These are phyloP conservation scores for Marasmius sp. DNA, from an alignment of 1,284 basidiomycete species.

Conservation along the genomic window DNA sequence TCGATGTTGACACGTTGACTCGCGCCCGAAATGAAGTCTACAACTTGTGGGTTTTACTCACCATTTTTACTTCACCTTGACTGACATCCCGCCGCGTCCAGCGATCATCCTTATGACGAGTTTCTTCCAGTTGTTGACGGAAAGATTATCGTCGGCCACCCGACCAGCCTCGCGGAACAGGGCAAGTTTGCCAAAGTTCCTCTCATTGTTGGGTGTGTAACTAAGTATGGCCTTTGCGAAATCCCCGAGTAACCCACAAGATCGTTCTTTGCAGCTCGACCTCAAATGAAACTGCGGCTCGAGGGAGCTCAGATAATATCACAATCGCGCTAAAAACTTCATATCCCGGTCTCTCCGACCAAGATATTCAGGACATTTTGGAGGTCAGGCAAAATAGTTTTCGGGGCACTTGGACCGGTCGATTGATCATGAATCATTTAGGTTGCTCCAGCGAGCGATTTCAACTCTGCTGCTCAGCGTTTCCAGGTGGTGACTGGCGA, in stretches of 20 bases:
- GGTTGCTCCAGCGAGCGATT: slow-evolving; percentile 38
- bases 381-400: slow-evolving; percentile 20
- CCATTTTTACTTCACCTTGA: neutral
- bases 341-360: slow-evolving; percentile 46
- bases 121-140: slow-evolving; percentile 49
- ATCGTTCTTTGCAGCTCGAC: slow-evolving; percentile 37
- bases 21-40: slow-evolving; percentile 51
- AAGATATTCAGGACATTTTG: slow-evolving; percentile 38
- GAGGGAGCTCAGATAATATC: slow-evolving; percentile 31
- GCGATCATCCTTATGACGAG: slow-evolving; percentile 35
- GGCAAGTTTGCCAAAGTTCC: slow-evolving; percentile 48
- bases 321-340: slow-evolving; percentile 33
- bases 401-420: slow-evolving; percentile 22
- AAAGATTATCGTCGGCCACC: slow-evolving; percentile 44
- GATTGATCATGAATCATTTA: neutral
- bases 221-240: neutral
- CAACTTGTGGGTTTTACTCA: neutral
- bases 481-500: slow-evolving; percentile 48
- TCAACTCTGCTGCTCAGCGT: slow-evolving; percentile 36
- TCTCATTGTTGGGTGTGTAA: slow-evolving; percentile 55
- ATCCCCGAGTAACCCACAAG: neutral
- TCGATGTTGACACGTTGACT: slow-evolving; percentile 46
- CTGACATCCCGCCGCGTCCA: slow-evolving; percentile 8
- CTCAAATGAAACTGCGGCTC: slow-evolving; percentile 49
- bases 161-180: slow-evolving; percentile 41